Base-by-base conservation (phyloP, 495 filamentous ascomycete genomes). In the Hypoxylon fuscum region DNA sequence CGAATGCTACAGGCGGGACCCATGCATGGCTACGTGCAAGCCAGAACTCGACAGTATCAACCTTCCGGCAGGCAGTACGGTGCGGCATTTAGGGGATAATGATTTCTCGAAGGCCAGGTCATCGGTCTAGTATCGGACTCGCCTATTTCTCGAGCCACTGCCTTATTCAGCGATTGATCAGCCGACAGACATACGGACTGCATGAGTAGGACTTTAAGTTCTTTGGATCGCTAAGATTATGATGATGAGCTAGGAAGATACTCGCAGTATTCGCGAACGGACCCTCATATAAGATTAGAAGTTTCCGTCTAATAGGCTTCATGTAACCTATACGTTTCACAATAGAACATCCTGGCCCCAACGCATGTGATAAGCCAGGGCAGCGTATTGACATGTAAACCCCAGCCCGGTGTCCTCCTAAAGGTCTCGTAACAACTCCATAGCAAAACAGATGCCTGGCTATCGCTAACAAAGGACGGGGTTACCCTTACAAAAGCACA, bases 1-100 rank as follows among this genome's bases (percentile, higher is more conserved):
- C 38, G 27, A n/a, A 23, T 27, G 23, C 25, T n/a, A 3, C 14
- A 14, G 45, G 38, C 32, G 35, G 44, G 35, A 8, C 4, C 6
- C 21, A 34, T 46, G 50, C 45, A 51, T 31, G 25, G 3, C 9
- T 20, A 29, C 17, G 7, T 2, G 42, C 22, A 27, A 3, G 9
- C 14, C n/a, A n/a, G 42, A 10, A 9, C 40, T 42, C 29, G 1
- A 38, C 21, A 27, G 14, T n/a, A 10, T 23, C 22, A 3, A 23
- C 9, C 11, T 14, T 18, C 10, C 59, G 44, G 59, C 47, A 50
- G 29, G 40, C 21, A 45, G 21, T 23, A 29, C 14, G 41, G 11
- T 47, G 60, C 60, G 60, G 60, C 53, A 64, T 25, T 45, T 45
- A n/a, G 21, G 17, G 42, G 10, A 27, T 8, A 8, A 45, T 10